A percentile compares a stretch with the other conserved stretches of the same genome.
Evolutionary conservation across 2,329 filamentous ascomycete genomes (phyloP).

Genomic region (Claviceps sorghi): DNA sequence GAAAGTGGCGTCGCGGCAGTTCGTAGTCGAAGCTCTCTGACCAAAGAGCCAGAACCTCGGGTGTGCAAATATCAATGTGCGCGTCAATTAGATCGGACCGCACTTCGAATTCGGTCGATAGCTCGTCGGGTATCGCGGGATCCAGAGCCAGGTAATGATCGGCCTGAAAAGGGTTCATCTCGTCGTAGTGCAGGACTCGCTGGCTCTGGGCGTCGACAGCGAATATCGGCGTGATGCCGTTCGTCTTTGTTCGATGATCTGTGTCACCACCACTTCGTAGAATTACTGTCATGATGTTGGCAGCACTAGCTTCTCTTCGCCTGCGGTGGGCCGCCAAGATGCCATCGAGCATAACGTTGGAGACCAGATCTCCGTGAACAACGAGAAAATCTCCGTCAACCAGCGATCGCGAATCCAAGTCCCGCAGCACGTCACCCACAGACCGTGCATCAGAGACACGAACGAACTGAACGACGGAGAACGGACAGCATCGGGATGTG

Average conservation of each 20-base stretch:
- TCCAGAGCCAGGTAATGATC: constrained; percentile 60
- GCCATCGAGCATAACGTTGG: constrained; percentile 71
- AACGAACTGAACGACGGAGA: constrained; percentile 69
- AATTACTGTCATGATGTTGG: constrained; percentile 96
- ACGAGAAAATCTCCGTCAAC: constrained; percentile 85
- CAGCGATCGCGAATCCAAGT: constrained; percentile 72
- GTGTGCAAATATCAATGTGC: constrained; percentile 93
- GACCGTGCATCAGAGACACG: constrained; percentile 71
- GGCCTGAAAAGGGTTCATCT: constrained; percentile 57
- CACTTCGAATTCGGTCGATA: constrained; percentile 61
- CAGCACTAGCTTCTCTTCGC: constrained; percentile 69
- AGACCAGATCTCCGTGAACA: constrained; percentile 84
- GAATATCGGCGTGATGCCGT: constrained; percentile 66
- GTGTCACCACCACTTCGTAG: constrained; percentile 58
- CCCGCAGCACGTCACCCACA: constrained; percentile 85
- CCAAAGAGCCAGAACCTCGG: constrained; percentile 87
- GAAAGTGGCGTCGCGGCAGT: constrained; percentile 70
- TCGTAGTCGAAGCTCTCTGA: constrained; percentile 98
- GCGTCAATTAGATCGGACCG: constrained; percentile 83
- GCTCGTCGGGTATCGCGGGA: constrained; percentile 57
- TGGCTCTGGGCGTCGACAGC: constrained; percentile 68
- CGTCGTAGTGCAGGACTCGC: constrained; percentile 85
- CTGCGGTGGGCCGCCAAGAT: constrained; percentile 67
- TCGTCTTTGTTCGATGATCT: constrained; percentile 62
- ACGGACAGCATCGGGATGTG: constrained; percentile 43